Evolutionary conservation across 1,284 basidiomycete species (phyloP), one percentile per base, ranked within the genome.

Genomic region (Rhodotorula sp.): DNA sequence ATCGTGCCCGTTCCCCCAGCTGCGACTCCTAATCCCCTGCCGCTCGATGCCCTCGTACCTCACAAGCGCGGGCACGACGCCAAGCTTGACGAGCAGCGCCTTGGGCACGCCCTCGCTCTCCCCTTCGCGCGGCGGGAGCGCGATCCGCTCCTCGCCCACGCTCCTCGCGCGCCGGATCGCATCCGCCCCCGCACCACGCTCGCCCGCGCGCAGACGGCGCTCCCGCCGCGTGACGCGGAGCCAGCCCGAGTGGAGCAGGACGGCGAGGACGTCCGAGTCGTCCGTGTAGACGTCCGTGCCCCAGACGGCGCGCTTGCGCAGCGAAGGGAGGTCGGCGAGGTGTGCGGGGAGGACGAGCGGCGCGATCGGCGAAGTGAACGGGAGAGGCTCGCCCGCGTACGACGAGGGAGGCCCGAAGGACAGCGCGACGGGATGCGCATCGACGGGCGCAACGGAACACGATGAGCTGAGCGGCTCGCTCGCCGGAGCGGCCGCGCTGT

Each of bases 261-360:
- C 82, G 21, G 83, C 82, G 1, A 86, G 80, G 9, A 86, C 80
- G 75, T 86, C 85, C 42, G 85, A 86, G 77, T 87, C 86, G 77
- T 87, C 86, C n/a, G 86, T 86, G 76, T 86, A 87, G 52, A 86
- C 84, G 66, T 86, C 85, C 7, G 85, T 86, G 10, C 86, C 86
- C 86, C 86, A 86, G 46, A 85, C 77, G 54, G 82, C 80, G 49
- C 84, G 79, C 44, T 80, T 68, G 17, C 68, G 64, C 1, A 79
- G 21, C 13, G 56, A 52, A n/a, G 70, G 65, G 25, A 78, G 68
- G 57, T 79, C 77, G 73, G 66, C 75, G n/a, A 79, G 23, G 48
- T 68, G 63, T 4, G 61, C 27, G 12, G 72, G 73, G 25, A 74
- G 52, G 34, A 42, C 23, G 54, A 72, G 58, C 42, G 49, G 66